phyloP scores from a whole-genome alignment of 2,329 filamentous ascomycete genomes.

The Xylariaceae sp. region DNA sequence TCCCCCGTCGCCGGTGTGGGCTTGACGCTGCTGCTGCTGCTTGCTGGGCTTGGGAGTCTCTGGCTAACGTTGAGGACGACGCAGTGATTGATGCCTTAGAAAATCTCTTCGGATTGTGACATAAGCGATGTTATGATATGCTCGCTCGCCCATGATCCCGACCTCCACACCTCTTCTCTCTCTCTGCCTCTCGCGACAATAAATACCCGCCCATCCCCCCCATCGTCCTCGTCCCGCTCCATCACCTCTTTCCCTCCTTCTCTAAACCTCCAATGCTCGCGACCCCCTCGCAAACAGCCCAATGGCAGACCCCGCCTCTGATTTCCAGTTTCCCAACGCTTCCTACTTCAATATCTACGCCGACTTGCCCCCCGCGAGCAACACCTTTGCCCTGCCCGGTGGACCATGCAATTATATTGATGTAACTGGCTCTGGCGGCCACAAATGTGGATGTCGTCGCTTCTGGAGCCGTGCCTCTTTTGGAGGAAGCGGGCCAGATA shows the following conservation, averaged over 20 bases:
- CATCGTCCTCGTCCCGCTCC: slow-evolving; percentile 15
- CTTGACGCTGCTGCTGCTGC: slow-evolving; percentile 9
- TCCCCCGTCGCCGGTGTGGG: slow-evolving; percentile 11
- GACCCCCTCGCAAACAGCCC: slow-evolving; percentile 34
- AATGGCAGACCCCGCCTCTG: slow-evolving; percentile 51
- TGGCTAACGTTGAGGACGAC: slow-evolving; percentile 23
- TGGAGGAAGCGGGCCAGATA: slow-evolving; percentile 28
- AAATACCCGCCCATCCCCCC: slow-evolving; percentile 25
- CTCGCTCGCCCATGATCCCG: slow-evolving; percentile 25
- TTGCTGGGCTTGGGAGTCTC: slow-evolving; percentile 14
- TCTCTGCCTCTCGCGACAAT: slow-evolving; percentile 16
- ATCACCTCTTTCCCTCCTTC: slow-evolving; percentile 11
- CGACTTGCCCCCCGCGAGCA: slow-evolving; percentile 37
- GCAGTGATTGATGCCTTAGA: slow-evolving; percentile 40
- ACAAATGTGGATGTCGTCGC: slow-evolving; percentile 55
- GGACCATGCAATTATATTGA: slow-evolving; percentile 56
- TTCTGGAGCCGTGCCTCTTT: slow-evolving; percentile 49
- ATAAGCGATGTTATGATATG: slow-evolving; percentile 30
- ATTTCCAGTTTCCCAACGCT: slow-evolving; percentile 38
- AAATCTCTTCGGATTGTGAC: slow-evolving; percentile 28
- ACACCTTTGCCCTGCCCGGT: slow-evolving; percentile 39
- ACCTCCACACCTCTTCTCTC: slow-evolving; percentile 9
- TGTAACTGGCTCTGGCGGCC: slow-evolving; percentile 46
- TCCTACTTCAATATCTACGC: slow-evolving; percentile 53
- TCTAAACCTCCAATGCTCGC: slow-evolving; percentile 29